Base-by-base conservation (phyloP, 2,329 filamentous ascomycete genomes). In the Lachnellula occidentalis region DNA sequence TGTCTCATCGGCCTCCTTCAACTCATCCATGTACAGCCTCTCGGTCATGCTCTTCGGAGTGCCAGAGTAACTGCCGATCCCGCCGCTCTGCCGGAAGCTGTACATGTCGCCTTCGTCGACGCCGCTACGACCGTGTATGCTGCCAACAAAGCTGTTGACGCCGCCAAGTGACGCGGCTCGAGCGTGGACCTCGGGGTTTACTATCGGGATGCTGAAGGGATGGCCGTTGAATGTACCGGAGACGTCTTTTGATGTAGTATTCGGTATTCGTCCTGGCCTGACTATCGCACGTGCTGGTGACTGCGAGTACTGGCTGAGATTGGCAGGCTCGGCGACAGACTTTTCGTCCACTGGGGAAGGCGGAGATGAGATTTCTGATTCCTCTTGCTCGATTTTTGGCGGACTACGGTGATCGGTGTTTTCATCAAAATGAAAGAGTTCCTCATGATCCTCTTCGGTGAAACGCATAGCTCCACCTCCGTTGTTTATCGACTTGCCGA, bases 181-280 rank as follows among this genome's bases (percentile, higher is more conserved):
- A 22, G 74, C 76, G 54, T 78, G 74, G 1, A 82, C 51, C 21
- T 77, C 73, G 8, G 76, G 72, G 48, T 78, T 73, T 45, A 82
- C 73, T 14, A 81, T 71, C 2, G 76, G 74, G 70, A 81, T 78
- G 36, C 74, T 71, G 47, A 83, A 75, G 14, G 78, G 73, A 19
- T 63, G 63, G 43, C 79, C 79, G 61, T 75, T 79, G 61, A 79
- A 81, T n/a, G 78, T 81, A 2, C 78, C 78, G 14, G 78, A 58
- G 9, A 58, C n/a, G 9, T 58, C 58, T 8, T 46, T 53, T 14
- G 57, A 34, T 24, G 48, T 22, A 31, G 45, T 6, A 19, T n/a
- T n/a, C n/a, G 45, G n/a, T n/a, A 24, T n/a, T 11, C 21, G 11
- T 36, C 21, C 19, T 11, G 57, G 49, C 36, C 45, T 51, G 15